These are phyloP conservation scores for Deuterostichococcus epilithicus DNA, from an alignment of 139 green algal species.

Conservation along the genomic window DNA sequence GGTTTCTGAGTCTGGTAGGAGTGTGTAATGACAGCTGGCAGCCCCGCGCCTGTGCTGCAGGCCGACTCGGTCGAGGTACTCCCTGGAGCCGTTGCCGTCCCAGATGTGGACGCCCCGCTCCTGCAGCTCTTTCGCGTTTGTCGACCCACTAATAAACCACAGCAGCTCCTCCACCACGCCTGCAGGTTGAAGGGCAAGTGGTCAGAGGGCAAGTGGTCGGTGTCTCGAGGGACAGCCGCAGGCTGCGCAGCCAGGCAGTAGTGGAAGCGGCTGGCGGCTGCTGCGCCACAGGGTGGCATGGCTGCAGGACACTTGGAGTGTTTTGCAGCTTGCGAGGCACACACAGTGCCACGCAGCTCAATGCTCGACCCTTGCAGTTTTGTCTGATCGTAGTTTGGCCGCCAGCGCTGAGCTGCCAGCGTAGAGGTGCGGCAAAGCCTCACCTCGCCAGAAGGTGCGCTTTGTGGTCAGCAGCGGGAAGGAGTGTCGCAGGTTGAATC, in stretches of 20 bases:
- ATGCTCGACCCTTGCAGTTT: neutral
- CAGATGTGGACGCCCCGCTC: conserved; percentile 93
- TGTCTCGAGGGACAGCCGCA: too few species aligned
- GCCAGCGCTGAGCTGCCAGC: too few species aligned
- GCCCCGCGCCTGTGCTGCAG: conserved; percentile 36
- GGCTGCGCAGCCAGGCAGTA: too few species aligned
- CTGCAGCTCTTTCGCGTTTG: conserved; percentile 77
- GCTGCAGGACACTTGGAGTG: neutral
- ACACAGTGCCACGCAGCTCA: neutral
- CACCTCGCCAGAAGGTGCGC: conserved; percentile 92
- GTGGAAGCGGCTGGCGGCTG: neutral
- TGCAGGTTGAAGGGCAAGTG: conserved; percentile 20
- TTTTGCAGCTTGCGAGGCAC: conserved; percentile 4
- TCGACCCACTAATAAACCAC: conserved; percentile 94
- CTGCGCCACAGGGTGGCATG: neutral
- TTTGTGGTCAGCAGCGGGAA: conserved; percentile 99
- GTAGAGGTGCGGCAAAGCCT: neutral
- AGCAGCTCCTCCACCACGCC: conserved; percentile 97
- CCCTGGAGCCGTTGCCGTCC: conserved; percentile 88
- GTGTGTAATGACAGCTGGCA: neutral
- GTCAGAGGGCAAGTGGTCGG: too few species aligned
- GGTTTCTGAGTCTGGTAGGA: too few species aligned
- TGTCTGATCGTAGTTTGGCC: too few species aligned
- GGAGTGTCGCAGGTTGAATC: conserved; percentile 91
- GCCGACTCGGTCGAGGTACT: conserved; percentile 66